A percentile compares a stretch with the other conserved stretches of the same genome.
Evolutionary conservation across 1,139 yeast species (phyloP).

Genomic region (Geotrichum restrictum): DNA sequence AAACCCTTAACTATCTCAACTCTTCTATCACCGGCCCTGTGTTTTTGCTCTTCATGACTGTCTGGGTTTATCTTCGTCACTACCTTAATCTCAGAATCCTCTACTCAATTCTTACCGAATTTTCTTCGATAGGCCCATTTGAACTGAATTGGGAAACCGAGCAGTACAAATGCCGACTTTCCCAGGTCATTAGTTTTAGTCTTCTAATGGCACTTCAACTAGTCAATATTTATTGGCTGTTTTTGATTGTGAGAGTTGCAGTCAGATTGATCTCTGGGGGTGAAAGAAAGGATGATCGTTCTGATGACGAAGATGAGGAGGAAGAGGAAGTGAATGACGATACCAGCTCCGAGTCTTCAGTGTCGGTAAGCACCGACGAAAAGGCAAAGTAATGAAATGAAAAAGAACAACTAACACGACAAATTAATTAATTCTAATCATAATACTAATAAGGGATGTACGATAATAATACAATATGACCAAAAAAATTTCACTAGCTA

Average conservation of each 20-base stretch:
- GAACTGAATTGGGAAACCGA: constrained; percentile 83
- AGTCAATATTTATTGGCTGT: constrained; percentile 84
- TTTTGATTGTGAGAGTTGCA: constrained; percentile 71
- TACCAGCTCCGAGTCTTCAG: constrained; percentile 8
- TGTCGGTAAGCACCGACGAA: not conserved
- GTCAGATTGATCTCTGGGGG: constrained; percentile 58
- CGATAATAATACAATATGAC: not conserved
- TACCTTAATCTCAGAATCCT: constrained; percentile 73
- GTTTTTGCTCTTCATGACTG: constrained; percentile 59
- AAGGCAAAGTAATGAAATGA: constrained; percentile 1
- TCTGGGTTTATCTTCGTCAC: constrained; percentile 89
- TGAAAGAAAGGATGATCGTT: constrained; percentile 75
- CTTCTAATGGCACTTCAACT: constrained; percentile 76
- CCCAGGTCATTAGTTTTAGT: constrained; percentile 81
- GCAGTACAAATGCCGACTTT: constrained; percentile 93
- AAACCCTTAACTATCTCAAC: constrained; percentile 77
- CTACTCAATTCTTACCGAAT: constrained; percentile 86
- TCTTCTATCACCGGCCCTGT: constrained; percentile 61
- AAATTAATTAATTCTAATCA: not conserved
- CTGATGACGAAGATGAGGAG: constrained; percentile 73
- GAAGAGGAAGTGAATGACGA: constrained; percentile 33
- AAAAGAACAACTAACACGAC: not conserved
- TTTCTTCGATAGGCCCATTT: constrained; percentile 76
- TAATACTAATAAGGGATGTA: not conserved
- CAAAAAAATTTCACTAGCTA: not conserved